Base-by-base conservation (phyloP, 768 basidiomycete genomes). In the Chalciporus sphaerocephalus region DNA sequence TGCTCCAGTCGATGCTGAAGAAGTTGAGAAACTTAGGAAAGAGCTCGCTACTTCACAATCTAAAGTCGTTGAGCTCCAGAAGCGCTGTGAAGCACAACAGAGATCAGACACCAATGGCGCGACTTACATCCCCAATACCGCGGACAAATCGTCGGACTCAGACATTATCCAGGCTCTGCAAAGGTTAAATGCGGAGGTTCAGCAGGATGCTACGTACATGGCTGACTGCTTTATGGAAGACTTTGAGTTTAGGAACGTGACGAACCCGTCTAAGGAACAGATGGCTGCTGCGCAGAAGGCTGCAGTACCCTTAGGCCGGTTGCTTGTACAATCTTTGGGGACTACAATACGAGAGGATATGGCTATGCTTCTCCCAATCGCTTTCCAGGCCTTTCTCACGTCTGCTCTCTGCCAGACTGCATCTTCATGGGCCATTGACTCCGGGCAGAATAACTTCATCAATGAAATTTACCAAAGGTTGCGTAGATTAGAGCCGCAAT, bases 101-200 rank as follows among this genome's bases (percentile, higher is more conserved):
- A 51, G 28, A n/a, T n/a, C n/a, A 23, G 43, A 46, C 21, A 61
- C 46, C 12, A 40, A 50, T 38, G 15, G 13, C 8, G 39, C 48
- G 21, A 52, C 45, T 24, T 15, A 9, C 16, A 50, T 50, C 28
- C 11, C 50, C 30, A 39, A 22, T 2, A 24, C 42, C 5, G 39
- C 48, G 12, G 51, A 52, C 23, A 52, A 45, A 35, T 52, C 44
- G 9, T 52, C 51, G 12, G 51, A 52, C 32, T 39, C 40, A 13
- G 51, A 51, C 25, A 18, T 52, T 13, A 45, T 42, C 13, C 17
- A 20, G 3, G 51, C 36, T 20, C 32, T 50, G 6, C 40, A 45
- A 32, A 52, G 28, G 28, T 35, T 52, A 33, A 52, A 52, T 28
- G 51, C 44, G 10, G 47, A 52, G n/a, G n/a, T 46, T 2, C 44